Evolutionary conservation across 441 rosid species (phyloP), one percentile per base, ranked within the genome.

Genomic region (Capsella rubella): DNA sequence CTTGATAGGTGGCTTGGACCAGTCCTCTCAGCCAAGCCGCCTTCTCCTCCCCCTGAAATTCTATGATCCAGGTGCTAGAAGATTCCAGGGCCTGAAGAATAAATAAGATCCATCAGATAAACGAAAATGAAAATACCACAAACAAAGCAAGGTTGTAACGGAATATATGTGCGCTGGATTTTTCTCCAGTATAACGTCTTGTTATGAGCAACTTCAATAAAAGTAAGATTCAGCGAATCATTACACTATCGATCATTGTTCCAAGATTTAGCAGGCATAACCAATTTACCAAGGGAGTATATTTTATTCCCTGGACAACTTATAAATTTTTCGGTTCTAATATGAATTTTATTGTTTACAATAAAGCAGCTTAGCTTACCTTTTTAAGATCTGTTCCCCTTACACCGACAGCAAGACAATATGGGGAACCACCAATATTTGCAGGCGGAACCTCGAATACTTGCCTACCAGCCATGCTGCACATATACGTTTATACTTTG

Each of bases 381-480:
- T 83, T 94, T 80, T 87, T 87, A 73, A 80, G 75, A 82, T 96
- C 96, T 84, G 83, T 77, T 63, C 97, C 97, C 79, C 99, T 86
- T 37, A 34, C 71, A 83, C 92, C 84, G 64, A 96, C 89, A 79
- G 98, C 97, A 78, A 92, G 69, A 78, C 99, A 93, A 78, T 82
- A 81, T 35, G 80, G 87, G n/a, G 99, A 92, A 68, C 99, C 98
- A 69, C 98, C 97, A 81, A 93, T 83, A 81, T 84, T 88, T 73
- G 82, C 63, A 4, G 86, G 83, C 12, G 97, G 95, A 75, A 96
- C 96, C 87, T 96, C 99, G 62, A 75, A 81, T 42, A 93, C 90
- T 79, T 92, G 97, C 80, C 91, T 86, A 60, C 98, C 96, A 79
- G 97, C 95, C 97, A 96, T 88, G 83, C 98, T 96, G 92, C 88